A percentile compares a stretch with the other conserved stretches of the same genome.
Conservation (phyloP, 495 filamentous ascomycete genomes). For the Tetracladium marchalianum region DNA sequence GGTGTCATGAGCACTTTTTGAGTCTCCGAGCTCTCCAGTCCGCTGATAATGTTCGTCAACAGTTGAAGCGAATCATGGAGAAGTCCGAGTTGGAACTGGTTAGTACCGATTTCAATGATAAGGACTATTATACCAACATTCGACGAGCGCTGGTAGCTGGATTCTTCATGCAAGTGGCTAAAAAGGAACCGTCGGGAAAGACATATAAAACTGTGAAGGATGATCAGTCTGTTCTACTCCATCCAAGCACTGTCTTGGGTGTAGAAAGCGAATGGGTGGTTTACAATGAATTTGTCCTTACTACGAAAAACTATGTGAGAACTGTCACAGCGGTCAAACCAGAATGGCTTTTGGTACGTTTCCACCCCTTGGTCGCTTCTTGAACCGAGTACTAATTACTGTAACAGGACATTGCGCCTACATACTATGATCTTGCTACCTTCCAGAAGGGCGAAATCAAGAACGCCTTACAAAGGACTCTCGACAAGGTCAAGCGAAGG, state of each 20-base stretch:
- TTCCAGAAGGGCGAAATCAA: conserved; percentile 86
- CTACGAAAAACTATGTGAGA: conserved; percentile 83
- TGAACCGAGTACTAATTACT: conserved; percentile 16
- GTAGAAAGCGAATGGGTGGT: conserved; percentile 92
- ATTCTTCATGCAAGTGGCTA: conserved; percentile 99
- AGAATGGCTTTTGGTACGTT: conserved; percentile 84
- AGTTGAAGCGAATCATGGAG: conserved; percentile 95
- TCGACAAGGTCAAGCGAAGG: conserved; percentile 59
- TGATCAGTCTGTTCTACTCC: conserved; percentile 78
- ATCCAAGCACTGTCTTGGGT: conserved; percentile 79
- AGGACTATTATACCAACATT: conserved; percentile 97
- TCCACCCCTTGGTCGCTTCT: not conserved
- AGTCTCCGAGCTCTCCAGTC: conserved; percentile 78
- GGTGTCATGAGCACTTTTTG: conserved; percentile 98
- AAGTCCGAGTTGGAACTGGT: conserved; percentile 74
- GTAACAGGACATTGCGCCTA: conserved; percentile 71
- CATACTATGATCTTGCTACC: conserved; percentile 78
- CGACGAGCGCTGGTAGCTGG: conserved; percentile 85
- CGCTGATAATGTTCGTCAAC: conserved; percentile 84
- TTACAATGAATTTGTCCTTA: conserved; percentile 98
- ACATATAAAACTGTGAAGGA: conserved; percentile 93
- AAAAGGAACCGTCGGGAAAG: conserved; percentile 67
- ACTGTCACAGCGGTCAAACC: conserved; percentile 57
- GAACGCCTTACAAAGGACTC: conserved; percentile 58
- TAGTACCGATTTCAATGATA: conserved; percentile 83